Percentiles rank a stretch among this genome's conserved stretches.
These are phyloP conservation scores for Jacaranda copaia DNA, from an alignment of 257 asterid species.

Conservation along the genomic window DNA sequence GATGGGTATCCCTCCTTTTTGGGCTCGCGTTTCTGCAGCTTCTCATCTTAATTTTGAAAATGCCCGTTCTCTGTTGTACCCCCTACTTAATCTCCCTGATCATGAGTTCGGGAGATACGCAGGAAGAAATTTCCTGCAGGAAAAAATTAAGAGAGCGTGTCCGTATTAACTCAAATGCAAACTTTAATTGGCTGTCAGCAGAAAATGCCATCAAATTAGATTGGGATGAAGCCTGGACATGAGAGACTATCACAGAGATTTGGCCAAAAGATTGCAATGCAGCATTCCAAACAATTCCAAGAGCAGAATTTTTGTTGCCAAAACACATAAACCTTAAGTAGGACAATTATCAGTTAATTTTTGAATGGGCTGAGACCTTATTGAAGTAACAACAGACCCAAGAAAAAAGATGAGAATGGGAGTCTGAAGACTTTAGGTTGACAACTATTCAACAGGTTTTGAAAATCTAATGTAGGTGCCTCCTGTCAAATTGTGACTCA, in stretches of 20 bases:
- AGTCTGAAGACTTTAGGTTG: not conserved
- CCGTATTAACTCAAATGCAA: not conserved
- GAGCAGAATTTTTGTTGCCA: slow-evolving; percentile 29
- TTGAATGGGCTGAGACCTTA: slow-evolving; percentile 25
- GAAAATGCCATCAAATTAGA: not conserved
- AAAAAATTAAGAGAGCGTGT: no score
- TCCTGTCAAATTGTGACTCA: slow-evolving; percentile 80
- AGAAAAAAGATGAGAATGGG: slow-evolving; percentile 3
- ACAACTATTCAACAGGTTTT: slow-evolving; percentile 20
- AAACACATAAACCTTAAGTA: slow-evolving; percentile 27
- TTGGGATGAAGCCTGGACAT: not conserved
- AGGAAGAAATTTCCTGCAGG: no score
- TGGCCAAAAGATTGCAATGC: not conserved
- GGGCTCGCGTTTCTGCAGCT: no score
- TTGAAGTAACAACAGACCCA: slow-evolving; percentile 22
- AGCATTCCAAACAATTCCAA: not conserved
- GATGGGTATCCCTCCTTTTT: no score
- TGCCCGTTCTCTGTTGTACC: no score
- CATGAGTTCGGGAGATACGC: no score
- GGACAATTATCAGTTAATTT: not conserved
- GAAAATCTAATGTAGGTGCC: slow-evolving; percentile 35
- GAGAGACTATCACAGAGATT: no score
- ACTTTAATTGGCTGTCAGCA: not conserved
- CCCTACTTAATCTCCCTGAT: no score
- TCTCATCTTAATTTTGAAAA: no score